Evolutionary conservation across 225 moss, liverwort and hornwort species (phyloP).

Genomic region (Physcomitrium patens): DNA sequence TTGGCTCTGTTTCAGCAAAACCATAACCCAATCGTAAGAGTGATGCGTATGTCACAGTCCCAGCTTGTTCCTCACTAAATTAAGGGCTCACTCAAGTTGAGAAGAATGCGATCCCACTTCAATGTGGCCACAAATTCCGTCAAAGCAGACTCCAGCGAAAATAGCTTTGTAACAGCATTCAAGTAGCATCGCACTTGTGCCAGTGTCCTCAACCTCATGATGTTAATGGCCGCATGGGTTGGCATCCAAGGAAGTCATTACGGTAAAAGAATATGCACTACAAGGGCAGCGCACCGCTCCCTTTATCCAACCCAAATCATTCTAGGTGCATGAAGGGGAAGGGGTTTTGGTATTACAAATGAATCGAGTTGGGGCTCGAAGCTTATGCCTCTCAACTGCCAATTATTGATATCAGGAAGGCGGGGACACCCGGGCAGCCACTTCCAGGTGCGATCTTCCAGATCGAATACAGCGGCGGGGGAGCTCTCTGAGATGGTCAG

Average conservation of each 20-base stretch:
- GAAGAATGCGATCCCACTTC: neutral
- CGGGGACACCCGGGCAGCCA: constrained; percentile 74
- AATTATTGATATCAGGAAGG: constrained; percentile 83
- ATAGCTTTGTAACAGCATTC: too few relatives aligned
- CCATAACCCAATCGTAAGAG: neutral
- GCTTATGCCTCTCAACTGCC: constrained; percentile 81
- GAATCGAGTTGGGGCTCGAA: constrained; percentile 71
- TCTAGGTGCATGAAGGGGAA: neutral
- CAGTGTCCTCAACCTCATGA: too few relatives aligned
- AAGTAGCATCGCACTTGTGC: too few relatives aligned
- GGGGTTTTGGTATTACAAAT: constrained; percentile 37
- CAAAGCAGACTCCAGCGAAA: too few relatives aligned
- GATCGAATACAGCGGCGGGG: constrained; percentile 74
- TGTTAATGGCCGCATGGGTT: too few relatives aligned
- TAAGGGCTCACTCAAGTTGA: neutral
- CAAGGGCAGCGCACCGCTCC: neutral
- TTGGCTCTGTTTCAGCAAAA: constrained; percentile 44
- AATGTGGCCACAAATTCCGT: neutral
- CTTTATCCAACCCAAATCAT: too few relatives aligned
- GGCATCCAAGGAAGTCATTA: neutral
- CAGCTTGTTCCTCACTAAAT: too few relatives aligned
- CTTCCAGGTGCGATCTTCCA: constrained; percentile 69
- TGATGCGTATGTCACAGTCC: constrained; percentile 5
- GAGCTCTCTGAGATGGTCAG: constrained; percentile 72
- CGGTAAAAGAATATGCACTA: neutral